phyloP scores from a whole-genome alignment of 108 stramenopile species.

The Thalassiosira profunda region DNA sequence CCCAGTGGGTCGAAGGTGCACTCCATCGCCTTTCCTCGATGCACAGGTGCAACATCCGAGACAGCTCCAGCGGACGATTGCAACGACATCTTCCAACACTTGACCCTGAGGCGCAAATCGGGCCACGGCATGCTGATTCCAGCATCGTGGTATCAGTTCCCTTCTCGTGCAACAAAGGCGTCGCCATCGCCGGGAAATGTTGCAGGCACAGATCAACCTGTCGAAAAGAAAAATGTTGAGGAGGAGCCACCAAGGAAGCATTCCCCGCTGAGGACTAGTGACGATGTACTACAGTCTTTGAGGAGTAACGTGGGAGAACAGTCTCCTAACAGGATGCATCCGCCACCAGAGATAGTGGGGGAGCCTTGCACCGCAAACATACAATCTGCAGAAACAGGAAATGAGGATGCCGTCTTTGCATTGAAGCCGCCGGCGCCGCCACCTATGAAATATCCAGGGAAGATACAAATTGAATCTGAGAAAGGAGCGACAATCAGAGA shows the following conservation, averaged over 20 bases:
- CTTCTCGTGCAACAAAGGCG: not conserved
- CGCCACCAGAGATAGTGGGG: not conserved
- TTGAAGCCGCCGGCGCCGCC: not conserved
- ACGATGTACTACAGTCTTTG: not conserved
- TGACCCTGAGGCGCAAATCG: slow-evolving; percentile 1
- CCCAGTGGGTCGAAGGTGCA: not conserved
- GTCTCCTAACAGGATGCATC: not conserved
- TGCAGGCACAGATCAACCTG: not conserved
- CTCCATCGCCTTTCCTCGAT: slow-evolving; percentile 16
- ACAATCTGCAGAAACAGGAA: not conserved
- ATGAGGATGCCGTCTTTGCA: not conserved
- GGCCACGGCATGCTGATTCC: slow-evolving; percentile 26
- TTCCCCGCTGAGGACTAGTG: not conserved
- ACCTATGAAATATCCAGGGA: slow-evolving; percentile 14
- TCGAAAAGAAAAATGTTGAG: not conserved
- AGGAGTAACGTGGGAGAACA: not conserved
- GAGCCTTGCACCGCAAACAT: too few species aligned
- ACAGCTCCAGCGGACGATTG: not conserved
- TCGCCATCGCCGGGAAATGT: not conserved
- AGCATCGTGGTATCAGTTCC: slow-evolving; percentile 21
- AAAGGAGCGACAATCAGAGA: slow-evolving; percentile 44
- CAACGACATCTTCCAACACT: not conserved
- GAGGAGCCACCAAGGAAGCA: not conserved
- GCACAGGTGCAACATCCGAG: not conserved
- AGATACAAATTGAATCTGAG: slow-evolving; percentile 23